Conservation (phyloP, 1,284 basidiomycete species). For the Tylopilus orsonianus region DNA sequence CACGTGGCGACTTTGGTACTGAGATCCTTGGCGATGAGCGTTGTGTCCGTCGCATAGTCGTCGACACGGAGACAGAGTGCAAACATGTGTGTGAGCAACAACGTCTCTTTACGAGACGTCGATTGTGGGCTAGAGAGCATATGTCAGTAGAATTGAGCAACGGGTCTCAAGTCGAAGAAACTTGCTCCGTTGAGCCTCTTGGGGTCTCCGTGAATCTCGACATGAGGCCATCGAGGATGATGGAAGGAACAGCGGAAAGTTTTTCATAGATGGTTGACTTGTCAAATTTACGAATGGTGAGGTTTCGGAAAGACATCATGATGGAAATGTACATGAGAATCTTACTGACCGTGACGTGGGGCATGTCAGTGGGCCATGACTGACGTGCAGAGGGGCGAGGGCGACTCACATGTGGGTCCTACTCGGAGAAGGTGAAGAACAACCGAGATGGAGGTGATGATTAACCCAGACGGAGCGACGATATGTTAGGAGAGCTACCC, state of each 20-base stretch:
- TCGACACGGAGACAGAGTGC: constrained; percentile 79
- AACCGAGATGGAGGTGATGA: constrained; percentile 49
- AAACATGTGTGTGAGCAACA: constrained; percentile 76
- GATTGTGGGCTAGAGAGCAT: constrained; percentile 51
- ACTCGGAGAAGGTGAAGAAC: constrained; percentile 46
- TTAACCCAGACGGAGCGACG: constrained; percentile 69
- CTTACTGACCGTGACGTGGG: constrained; percentile 48
- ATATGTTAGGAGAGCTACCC: constrained; percentile 59
- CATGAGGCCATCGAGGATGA: constrained; percentile 74
- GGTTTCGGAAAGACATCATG: constrained; percentile 68
- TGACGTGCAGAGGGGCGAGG: not conserved
- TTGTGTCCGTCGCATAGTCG: constrained; percentile 69
- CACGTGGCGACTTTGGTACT: constrained; percentile 63
- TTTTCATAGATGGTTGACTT: constrained; percentile 55
- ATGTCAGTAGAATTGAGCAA: not conserved
- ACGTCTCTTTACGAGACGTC: constrained; percentile 70
- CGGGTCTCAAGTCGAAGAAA: not conserved
- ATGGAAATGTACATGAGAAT: constrained; percentile 77
- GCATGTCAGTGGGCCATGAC: not conserved
- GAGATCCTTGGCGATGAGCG: constrained; percentile 70
- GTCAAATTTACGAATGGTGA: constrained; percentile 44
- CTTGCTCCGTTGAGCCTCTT: constrained; percentile 60
- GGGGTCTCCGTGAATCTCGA: constrained; percentile 76
- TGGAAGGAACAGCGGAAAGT: constrained; percentile 57
- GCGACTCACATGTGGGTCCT: constrained; percentile 56